Conservation (phyloP, 2,329 filamentous ascomycete species). For the Scedosporium dehoogii region DNA sequence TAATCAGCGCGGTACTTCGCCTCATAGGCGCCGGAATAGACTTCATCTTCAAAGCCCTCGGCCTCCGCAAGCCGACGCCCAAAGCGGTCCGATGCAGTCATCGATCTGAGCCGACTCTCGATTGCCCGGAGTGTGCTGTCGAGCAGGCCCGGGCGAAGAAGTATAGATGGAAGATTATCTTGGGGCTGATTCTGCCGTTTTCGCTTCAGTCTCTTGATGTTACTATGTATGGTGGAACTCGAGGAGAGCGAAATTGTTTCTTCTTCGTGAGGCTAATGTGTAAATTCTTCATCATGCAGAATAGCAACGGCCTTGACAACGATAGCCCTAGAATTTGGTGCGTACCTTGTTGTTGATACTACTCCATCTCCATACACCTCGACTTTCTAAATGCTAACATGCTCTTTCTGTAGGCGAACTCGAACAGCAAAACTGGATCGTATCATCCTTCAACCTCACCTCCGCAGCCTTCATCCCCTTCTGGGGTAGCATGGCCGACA, state of each 20-base stretch:
- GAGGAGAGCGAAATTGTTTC: background rate
- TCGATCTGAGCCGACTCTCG: background rate
- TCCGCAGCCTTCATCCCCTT: constrained; percentile 57
- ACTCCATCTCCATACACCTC: background rate
- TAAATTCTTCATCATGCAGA: background rate
- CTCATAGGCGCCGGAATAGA: background rate
- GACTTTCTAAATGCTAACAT: background rate
- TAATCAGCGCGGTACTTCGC: background rate
- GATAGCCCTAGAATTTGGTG: background rate
- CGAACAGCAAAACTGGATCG: constrained; percentile 54
- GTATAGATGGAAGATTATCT: constrained; percentile 49
- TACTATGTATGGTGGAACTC: constrained; percentile 37
- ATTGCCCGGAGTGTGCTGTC: constrained; percentile 21
- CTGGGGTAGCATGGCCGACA: constrained; percentile 54
- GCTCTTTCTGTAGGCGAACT: background rate
- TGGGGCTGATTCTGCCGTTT: constrained; percentile 50
- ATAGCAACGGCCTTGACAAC: constrained; percentile 4
- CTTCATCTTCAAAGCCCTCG: background rate
- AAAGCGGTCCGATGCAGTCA: background rate
- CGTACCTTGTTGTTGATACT: background rate
- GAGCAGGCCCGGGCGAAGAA: constrained; percentile 22
- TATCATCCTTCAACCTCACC: constrained; percentile 58
- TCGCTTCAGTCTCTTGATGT: constrained; percentile 53
- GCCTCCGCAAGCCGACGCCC: background rate
- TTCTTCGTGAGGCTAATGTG: background rate